These are phyloP conservation scores for Amaranthus cruentus DNA, from an alignment of 148 eudicot genomes.

Conservation along the genomic window DNA sequence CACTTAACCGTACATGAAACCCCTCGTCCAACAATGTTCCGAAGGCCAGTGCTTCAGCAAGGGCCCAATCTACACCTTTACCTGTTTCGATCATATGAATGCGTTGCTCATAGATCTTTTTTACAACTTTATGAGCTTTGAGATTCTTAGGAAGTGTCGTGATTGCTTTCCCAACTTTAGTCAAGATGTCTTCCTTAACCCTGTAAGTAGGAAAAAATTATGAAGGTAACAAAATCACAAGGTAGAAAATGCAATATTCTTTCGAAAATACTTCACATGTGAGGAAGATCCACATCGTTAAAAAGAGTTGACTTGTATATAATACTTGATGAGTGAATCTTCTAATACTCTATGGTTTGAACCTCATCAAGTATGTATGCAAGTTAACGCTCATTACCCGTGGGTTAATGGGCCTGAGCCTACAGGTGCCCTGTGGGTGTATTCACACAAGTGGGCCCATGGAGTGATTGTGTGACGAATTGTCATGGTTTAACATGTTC, in stretches of 20 bases:
- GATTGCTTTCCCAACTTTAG: conserved; percentile 84
- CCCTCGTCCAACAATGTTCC: conserved; percentile 83
- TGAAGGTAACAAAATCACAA: conserved; percentile 15
- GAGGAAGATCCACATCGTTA: too few species aligned
- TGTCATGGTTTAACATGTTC: too few species aligned
- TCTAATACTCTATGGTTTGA: too few species aligned
- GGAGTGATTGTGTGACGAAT: too few species aligned
- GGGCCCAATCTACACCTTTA: conserved; percentile 91
- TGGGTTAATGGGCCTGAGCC: too few species aligned
- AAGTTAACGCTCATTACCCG: too few species aligned
- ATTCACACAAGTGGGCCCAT: too few species aligned
- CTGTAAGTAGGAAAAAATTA: conserved; percentile 18
- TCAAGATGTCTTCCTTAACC: conserved; percentile 83
- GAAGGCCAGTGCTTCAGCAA: conserved; percentile 93
- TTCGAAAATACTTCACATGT: too few species aligned
- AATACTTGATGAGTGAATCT: too few species aligned
- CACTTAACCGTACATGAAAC: conserved; percentile 88
- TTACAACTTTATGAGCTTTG: conserved; percentile 84
- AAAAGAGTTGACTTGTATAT: too few species aligned
- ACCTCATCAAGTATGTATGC: too few species aligned
- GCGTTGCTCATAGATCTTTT: conserved; percentile 73
- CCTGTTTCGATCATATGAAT: conserved; percentile 91
- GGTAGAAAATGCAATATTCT: background rate
- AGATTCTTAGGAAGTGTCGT: conserved; percentile 70
- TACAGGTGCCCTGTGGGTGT: too few species aligned